Evolutionary conservation across 179 eudicot genomes (phyloP).

Genomic region (Silene coronaria): DNA sequence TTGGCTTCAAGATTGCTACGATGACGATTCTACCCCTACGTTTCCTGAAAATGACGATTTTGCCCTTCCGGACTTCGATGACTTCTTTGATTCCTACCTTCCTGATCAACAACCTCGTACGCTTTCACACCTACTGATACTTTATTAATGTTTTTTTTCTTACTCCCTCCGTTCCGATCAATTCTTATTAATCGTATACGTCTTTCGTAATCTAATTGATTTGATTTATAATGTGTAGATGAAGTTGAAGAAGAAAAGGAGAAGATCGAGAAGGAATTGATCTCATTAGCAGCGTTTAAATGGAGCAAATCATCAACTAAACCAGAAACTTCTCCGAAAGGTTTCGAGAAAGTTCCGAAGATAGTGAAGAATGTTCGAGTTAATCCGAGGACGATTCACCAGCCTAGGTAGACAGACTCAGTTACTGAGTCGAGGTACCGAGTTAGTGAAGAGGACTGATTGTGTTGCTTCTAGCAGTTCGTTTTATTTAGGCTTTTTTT

Average conservation of each 20-base stretch:
- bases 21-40: slow-evolving; percentile 2
- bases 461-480: not conserved
- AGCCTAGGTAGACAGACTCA: slow-evolving; percentile 28
- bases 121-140: not conserved
- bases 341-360: slow-evolving; percentile 32
- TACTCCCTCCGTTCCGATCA: not conserved
- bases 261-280: slow-evolving; percentile 22
- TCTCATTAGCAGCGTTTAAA: slow-evolving; percentile 26
- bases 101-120: slow-evolving; percentile 4
- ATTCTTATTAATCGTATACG: too few species aligned
- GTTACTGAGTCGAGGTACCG: not conserved
- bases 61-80: slow-evolving; percentile 23
- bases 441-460: not conserved
- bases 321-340: slow-evolving; percentile 14
- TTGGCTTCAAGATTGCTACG: slow-evolving; percentile 34
- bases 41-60: slow-evolving; percentile 16
- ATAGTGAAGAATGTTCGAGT: slow-evolving; percentile 23
- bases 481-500: not conserved
- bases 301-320: slow-evolving; percentile 20
- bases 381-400: slow-evolving; percentile 33
- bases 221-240: slow-evolving; percentile 7
- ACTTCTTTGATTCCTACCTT: slow-evolving; percentile 16
- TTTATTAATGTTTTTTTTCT: too few species aligned
- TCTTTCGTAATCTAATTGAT: not conserved
- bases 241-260: slow-evolving; percentile 12